These are phyloP conservation scores for Solanum bulbocastanum DNA, from an alignment of 257 asterid genomes.

Conservation along the genomic window DNA sequence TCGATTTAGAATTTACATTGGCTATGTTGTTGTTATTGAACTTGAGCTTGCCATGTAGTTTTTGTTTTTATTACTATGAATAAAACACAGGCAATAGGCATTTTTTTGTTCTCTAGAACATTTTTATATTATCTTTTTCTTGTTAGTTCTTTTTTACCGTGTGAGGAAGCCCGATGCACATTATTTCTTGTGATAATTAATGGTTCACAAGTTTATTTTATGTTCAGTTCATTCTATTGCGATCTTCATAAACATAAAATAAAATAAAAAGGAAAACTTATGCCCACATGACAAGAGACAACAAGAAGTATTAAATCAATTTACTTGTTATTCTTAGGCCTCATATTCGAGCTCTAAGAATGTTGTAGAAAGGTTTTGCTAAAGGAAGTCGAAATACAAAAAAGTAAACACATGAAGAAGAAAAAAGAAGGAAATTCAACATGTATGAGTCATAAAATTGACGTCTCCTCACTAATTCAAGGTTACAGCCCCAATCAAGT, in stretches of 20 bases:
- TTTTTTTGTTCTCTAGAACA: background rate
- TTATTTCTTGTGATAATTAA: background rate
- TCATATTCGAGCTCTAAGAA: background rate
- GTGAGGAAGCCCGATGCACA: background rate
- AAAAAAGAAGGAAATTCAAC: background rate
- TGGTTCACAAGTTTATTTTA: background rate
- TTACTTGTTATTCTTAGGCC: background rate
- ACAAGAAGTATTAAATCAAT: background rate
- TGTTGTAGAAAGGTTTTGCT: background rate
- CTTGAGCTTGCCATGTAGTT: no score
- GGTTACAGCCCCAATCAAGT: no score
- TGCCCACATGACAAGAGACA: background rate
- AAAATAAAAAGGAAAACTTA: background rate
- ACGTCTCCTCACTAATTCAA: background rate
- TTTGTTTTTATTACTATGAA: background rate
- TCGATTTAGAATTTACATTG: no score
- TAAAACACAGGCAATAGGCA: no score
- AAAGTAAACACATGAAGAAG: background rate
- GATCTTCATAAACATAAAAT: background rate
- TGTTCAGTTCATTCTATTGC: background rate
- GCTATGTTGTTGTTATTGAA: no score
- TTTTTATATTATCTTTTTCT: no score
- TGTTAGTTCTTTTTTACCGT: no score
- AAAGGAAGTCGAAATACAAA: background rate
- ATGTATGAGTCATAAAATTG: background rate